These are phyloP conservation scores for Ganoderma sinense DNA, from an alignment of 1,284 basidiomycete species.

Conservation along the genomic window DNA sequence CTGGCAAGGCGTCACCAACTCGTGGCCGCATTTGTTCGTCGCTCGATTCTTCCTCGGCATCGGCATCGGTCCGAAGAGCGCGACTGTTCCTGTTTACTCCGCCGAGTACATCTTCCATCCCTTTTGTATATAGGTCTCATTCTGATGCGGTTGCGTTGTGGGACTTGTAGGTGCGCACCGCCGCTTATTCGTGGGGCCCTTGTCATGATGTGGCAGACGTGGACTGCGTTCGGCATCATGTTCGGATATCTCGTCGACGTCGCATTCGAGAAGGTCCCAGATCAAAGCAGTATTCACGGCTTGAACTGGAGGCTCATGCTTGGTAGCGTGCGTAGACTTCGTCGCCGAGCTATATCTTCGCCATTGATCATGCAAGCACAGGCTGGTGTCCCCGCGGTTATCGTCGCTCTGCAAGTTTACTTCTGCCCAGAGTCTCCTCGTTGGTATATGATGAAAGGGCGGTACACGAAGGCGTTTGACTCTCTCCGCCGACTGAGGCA, in stretches of 20 bases:
- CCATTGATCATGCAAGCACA: conserved; percentile 28
- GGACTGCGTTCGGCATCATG: conserved; percentile 82
- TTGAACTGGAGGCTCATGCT: conserved; percentile 78
- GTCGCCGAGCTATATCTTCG: neutral
- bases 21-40: conserved; percentile 76
- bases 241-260: conserved; percentile 64
- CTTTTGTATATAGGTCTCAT: neutral
- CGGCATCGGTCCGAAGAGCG: conserved; percentile 75
- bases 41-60: conserved; percentile 74
- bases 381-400: conserved; percentile 68
- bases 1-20: conserved; percentile 74
- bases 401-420: conserved; percentile 63
- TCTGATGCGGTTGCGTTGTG: neutral
- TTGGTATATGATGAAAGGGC: conserved; percentile 78
- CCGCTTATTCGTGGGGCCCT: conserved; percentile 78
- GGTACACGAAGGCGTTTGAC: conserved; percentile 69
- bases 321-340: conserved; percentile 48
- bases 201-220: conserved; percentile 82
- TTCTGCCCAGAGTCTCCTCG: conserved; percentile 70
- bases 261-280: conserved; percentile 60
- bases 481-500: conserved; percentile 72
- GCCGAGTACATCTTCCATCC: conserved; percentile 54
- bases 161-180: conserved; percentile 54
- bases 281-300: conserved; percentile 54
- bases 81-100: conserved; percentile 70